Base-by-base conservation (phyloP, 2,329 filamentous ascomycete species). In the Phaeosphaeria sp. region DNA sequence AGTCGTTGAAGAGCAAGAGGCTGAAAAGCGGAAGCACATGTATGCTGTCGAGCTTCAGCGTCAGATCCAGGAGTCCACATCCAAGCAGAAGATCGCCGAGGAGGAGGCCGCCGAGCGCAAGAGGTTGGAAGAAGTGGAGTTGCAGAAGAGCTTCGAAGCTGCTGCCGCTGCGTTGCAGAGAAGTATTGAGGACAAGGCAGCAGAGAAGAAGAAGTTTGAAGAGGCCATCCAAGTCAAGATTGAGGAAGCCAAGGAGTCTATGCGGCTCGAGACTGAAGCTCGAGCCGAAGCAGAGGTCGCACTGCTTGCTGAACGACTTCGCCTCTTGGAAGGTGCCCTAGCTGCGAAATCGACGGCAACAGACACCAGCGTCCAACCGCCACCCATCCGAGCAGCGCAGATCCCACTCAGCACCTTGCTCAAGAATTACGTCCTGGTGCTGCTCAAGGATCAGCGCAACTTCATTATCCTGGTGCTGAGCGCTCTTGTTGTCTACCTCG, bases 361-460 rank as follows among this genome's bases (percentile, higher is more conserved):
- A 36, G 30, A 36, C 30, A 11, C 30, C 30, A 13, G 30, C 11
- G 6, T 36, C 3, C 30, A 36, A 15, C 11, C 30, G 30, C 30
- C 54, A 17, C 58, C 51, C 33, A 58, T 57, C 21, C 59, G 50
- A 39, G 55, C 62, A 2, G 63, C 67, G 2, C 78, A 87, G 17
- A 78, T 87, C 20, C 84, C 84, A 2, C 73, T 88, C 0, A 75
- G 78, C 17, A 81, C 81, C 0, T 74, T 87, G 15, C 59, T 87
- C 46, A 76, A 79, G 57, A 86, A 86, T 66, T 87, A 86, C 63
- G 56, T 86, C 18, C 75, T 80, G 22, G 73, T 85, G 1, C 72
- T 86, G 20, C 77, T 82, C 2, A 78, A 79, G 46, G 86, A 88
- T 62, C 78, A 78, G 46, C 79, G 82, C 39, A 88, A 87, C 64